phyloP scores from a whole-genome alignment of 257 asterid genomes.

The Ilex aquifolium region DNA sequence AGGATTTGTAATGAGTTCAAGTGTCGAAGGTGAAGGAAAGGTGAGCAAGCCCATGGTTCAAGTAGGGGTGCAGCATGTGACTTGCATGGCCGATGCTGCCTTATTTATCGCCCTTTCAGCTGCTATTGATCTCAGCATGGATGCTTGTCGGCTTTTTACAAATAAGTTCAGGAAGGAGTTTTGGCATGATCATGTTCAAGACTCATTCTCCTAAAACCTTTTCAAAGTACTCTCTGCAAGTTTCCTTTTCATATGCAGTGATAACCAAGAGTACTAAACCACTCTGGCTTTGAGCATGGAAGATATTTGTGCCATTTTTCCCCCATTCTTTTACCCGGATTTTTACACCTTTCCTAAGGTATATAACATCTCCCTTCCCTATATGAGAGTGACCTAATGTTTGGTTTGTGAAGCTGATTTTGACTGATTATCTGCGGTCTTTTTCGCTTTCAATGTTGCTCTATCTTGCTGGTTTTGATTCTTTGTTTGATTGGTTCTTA shows the following conservation, averaged over 20 bases:
- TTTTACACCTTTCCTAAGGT: not conserved
- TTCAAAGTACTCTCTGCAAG: not conserved
- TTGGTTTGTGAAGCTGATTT: conserved; percentile 1
- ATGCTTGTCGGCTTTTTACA: conserved; percentile 71
- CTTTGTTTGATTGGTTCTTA: too few relatives aligned
- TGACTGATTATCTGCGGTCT: not conserved
- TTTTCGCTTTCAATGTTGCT: not conserved
- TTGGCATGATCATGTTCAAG: conserved; percentile 36
- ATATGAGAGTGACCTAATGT: not conserved
- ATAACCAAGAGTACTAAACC: conserved; percentile 32
- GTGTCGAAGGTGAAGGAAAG: conserved; percentile 75
- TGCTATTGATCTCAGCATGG: conserved; percentile 84
- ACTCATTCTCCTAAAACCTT: conserved; percentile 19
- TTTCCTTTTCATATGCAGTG: conserved; percentile 33
- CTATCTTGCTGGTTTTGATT: not conserved
- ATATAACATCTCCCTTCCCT: not conserved
- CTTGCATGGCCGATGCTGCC: conserved; percentile 84
- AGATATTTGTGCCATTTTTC: not conserved
- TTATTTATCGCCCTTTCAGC: conserved; percentile 74
- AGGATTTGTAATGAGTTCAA: conserved; percentile 78
- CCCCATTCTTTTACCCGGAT: not conserved
- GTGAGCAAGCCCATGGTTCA: conserved; percentile 57
- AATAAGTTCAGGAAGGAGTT: conserved; percentile 69
- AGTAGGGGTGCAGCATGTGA: conserved; percentile 71
- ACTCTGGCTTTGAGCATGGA: conserved; percentile 46